phyloP scores from a whole-genome alignment of 2,329 filamentous ascomycete species.

The Apiospora pterosperma region DNA sequence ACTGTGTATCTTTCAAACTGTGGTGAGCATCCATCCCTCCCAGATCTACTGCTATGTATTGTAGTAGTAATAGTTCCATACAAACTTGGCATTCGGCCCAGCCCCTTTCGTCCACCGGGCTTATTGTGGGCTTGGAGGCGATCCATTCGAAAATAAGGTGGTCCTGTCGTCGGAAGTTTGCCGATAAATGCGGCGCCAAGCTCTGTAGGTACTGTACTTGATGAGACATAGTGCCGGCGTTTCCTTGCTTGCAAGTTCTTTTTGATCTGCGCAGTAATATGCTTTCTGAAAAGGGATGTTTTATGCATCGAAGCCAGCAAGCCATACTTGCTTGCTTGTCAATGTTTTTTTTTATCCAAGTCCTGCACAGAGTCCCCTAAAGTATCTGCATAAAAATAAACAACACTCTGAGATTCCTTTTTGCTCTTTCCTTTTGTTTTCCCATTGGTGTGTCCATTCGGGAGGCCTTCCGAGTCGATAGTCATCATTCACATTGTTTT shows the following conservation, averaged over 20 bases:
- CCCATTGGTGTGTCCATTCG: not conserved
- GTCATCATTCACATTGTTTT: not conserved
- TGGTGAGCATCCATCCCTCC: not conserved
- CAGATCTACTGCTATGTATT: not conserved
- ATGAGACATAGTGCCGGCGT: not conserved
- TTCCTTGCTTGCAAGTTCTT: not conserved
- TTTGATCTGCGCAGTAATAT: not conserved
- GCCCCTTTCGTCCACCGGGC: not conserved
- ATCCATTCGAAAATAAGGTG: not conserved
- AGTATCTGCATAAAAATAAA: not conserved
- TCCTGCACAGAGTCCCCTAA: not conserved
- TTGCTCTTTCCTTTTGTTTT: not conserved
- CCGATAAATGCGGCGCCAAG: not conserved
- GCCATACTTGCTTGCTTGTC: too few species aligned
- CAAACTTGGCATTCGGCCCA: not conserved
- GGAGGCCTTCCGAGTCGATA: not conserved
- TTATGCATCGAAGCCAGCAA: not conserved
- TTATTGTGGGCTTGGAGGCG: constrained; percentile 1
- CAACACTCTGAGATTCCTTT: not conserved
- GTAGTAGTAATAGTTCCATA: not conserved
- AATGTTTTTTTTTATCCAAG: not conserved
- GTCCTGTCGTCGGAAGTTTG: not conserved
- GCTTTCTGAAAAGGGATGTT: not conserved
- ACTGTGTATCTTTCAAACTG: not conserved
- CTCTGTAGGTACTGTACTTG: not conserved